Base-by-base conservation (phyloP, 2,329 filamentous ascomycete species). In the Beauveria bassiana region DNA sequence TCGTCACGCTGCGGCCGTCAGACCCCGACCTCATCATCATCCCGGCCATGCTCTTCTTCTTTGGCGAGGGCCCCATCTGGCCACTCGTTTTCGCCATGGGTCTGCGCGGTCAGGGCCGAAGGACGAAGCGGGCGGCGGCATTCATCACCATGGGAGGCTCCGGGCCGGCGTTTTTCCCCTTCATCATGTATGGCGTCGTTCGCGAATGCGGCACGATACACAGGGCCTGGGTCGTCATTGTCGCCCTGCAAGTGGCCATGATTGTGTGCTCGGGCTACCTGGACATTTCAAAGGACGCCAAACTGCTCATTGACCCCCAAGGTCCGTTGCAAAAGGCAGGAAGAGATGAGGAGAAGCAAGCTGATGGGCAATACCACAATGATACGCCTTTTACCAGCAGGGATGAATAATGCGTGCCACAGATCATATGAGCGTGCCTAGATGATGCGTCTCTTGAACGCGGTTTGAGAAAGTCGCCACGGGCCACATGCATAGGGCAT, bases 31-130 rank as follows among this genome's bases (percentile, higher is more conserved):
- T 81, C 0, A 71, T 86, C 26, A 74, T 78, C 26, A 78, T 84
- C n/a, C 86, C 90, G 65, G 76, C 89, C 2, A 78, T 87, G 45
- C 68, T 93, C 31, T 88, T 89, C 65, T 87, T 91, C 66, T 91
- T 96, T 73, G 91, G 90, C 69, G 90, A 93, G 72, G 89, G 87
- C 0, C 90, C 91, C 57, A 84, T 91, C 67, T 96, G 90, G 79
- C 91, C 92, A 0, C 86, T 93, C 1, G 86, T 95, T 63, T 91
- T 92, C 66, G 86, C 89, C 3, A 81, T 95, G 14, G 89, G 88
- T 3, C 86, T 96, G 63, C 84, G 90, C 3, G 91, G 91, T 1
- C 83, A 96, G 55, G 91, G 91, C 0, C 81, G 84, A n/a, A 82
- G 90, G 65, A 92, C 89, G 4, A 96, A 96, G 75, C 82, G 87